A percentile compares a stretch with the other conserved stretches of the same genome.
Evolutionary conservation across 352 stramenopile genomes (phyloP).

Genomic region (Labyrinthula sp.): DNA sequence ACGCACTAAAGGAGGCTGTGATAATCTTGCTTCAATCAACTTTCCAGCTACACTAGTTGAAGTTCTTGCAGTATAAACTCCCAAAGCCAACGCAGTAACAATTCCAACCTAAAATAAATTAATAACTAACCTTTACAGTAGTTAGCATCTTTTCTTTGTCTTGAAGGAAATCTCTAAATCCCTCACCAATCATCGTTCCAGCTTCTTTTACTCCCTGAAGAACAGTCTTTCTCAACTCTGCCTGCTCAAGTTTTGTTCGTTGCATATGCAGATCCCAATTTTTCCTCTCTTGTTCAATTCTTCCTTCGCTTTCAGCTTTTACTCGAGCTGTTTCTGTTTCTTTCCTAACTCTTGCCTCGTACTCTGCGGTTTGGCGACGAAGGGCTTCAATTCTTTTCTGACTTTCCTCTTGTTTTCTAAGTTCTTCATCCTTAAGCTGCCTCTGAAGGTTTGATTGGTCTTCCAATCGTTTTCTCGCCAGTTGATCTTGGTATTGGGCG

Average conservation of each 20-base stretch:
- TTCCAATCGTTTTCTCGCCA: constrained; percentile 86
- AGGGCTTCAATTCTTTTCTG: constrained; percentile 27
- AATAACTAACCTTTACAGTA: no score
- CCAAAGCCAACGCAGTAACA: constrained; percentile 70
- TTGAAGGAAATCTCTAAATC: constrained; percentile 69
- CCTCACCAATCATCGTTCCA: constrained; percentile 68
- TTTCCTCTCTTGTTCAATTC: constrained; percentile 82
- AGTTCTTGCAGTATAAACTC: constrained; percentile 81
- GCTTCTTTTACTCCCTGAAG: constrained; percentile 82
- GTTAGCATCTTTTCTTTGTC: constrained; percentile 82
- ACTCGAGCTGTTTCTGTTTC: constrained; percentile 59
- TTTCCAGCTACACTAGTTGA: constrained; percentile 70
- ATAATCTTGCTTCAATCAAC: constrained; percentile 80
- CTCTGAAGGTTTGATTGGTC: constrained; percentile 80
- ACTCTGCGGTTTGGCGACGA: constrained; percentile 82
- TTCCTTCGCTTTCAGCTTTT: constrained; percentile 73
- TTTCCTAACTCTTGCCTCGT: constrained; percentile 77
- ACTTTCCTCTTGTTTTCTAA: constrained; percentile 76
- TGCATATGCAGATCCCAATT: constrained; percentile 95
- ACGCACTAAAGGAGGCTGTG: constrained; percentile 85
- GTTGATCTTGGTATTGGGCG: constrained; percentile 88
- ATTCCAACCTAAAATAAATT: no score
- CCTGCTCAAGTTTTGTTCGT: constrained; percentile 69
- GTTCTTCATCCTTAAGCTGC: constrained; percentile 93
- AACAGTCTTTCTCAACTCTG: constrained; percentile 73